These are phyloP conservation scores for Saxophila tyrrhenica DNA, from an alignment of 495 filamentous ascomycete genomes.

Conservation along the genomic window DNA sequence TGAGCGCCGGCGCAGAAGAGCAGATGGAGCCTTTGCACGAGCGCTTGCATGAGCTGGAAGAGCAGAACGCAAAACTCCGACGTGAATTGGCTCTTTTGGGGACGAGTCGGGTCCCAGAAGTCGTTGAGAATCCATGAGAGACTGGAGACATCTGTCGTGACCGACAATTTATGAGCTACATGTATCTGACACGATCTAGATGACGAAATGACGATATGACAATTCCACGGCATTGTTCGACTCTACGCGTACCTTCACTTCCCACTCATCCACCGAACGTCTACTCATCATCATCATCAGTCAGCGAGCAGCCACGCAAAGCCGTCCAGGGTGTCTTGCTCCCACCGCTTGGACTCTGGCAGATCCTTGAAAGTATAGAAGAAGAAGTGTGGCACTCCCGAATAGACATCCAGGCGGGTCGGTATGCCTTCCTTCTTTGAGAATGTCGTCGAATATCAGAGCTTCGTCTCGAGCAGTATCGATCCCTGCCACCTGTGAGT, in stretches of 20 bases:
- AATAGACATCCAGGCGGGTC: not conserved
- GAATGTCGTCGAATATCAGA: not conserved
- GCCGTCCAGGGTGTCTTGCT: not conserved
- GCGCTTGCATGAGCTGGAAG: constrained; percentile 10
- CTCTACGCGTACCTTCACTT: no score
- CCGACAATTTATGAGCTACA: no score
- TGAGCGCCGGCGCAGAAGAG: constrained; percentile 17
- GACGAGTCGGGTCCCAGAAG: not conserved
- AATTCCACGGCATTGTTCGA: no score
- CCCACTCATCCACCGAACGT: not conserved
- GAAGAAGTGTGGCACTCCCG: not conserved
- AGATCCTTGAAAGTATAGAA: not conserved
- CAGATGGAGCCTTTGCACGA: constrained; percentile 17
- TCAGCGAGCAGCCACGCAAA: not conserved
- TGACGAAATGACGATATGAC: no score
- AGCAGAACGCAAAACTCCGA: constrained; percentile 13
- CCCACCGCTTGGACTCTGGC: not conserved
- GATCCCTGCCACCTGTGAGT: not conserved
- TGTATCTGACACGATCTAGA: no score
- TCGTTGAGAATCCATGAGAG: not conserved
- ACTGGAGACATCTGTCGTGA: no score
- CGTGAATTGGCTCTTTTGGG: constrained; percentile 1
- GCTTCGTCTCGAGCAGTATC: not conserved
- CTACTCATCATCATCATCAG: not conserved
- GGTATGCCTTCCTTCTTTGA: not conserved